Conservation (phyloP, 768 basidiomycete species). For the Leccinum obscurum region DNA sequence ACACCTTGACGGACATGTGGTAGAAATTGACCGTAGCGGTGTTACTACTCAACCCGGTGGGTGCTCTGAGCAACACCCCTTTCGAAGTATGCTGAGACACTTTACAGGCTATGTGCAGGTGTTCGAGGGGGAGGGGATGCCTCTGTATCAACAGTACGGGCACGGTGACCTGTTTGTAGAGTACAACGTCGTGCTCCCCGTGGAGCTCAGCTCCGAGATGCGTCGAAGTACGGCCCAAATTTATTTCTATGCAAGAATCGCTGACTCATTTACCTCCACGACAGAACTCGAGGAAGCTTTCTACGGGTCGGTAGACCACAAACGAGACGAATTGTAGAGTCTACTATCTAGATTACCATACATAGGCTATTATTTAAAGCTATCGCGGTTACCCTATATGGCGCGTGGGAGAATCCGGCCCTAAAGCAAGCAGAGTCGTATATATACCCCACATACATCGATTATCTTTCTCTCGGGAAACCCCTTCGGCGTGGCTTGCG, state of each 20-base stretch:
- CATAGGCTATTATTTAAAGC: neutral
- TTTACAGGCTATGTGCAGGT: slow-evolving; percentile 78
- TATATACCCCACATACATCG: slow-evolving; percentile 8
- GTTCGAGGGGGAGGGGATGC: slow-evolving; percentile 90
- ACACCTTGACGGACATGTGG: slow-evolving; percentile 84
- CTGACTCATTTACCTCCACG: slow-evolving; percentile 14
- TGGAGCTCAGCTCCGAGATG: slow-evolving; percentile 62
- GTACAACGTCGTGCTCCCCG: slow-evolving; percentile 89
- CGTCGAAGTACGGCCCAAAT: slow-evolving; percentile 65
- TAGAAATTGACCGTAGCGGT: slow-evolving; percentile 67
- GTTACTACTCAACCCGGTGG: slow-evolving; percentile 95
- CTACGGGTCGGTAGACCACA: slow-evolving; percentile 34
- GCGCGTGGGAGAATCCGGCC: slow-evolving; percentile 31
- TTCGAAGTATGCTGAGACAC: neutral
- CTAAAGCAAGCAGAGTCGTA: slow-evolving; percentile 20
- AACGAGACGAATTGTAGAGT: slow-evolving; percentile 43
- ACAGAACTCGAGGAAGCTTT: slow-evolving; percentile 60
- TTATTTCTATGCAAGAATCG: neutral
- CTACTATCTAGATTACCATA: slow-evolving; percentile 1
- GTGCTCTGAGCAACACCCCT: slow-evolving; percentile 8
- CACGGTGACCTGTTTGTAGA: slow-evolving; percentile 90
- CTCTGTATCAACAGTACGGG: slow-evolving; percentile 53
- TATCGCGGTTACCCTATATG: slow-evolving; percentile 8
- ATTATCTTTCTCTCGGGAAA: slow-evolving; percentile 24
- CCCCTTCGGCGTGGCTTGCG: slow-evolving; percentile 33